These are phyloP conservation scores for Fragaria nilgerrensis DNA, from an alignment of 306 rosid genomes.

Conservation along the genomic window DNA sequence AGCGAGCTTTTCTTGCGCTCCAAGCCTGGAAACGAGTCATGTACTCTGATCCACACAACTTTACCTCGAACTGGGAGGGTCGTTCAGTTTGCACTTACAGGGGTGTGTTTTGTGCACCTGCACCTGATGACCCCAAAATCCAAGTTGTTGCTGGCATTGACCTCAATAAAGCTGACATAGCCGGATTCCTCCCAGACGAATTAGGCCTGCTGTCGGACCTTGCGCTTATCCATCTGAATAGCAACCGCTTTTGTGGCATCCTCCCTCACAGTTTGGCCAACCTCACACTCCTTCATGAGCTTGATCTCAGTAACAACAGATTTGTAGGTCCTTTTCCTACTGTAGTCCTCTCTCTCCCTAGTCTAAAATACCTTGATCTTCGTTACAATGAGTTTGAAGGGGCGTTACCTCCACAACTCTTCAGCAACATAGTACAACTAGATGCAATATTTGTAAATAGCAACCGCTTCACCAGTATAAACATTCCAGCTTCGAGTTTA, in stretches of 20 bases:
- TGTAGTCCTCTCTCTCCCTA: constrained; percentile 64
- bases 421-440: constrained; percentile 35
- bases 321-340: constrained; percentile 81
- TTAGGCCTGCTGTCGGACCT: constrained; percentile 71
- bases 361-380: constrained; percentile 56
- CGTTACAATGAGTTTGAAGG: constrained; percentile 91
- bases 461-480: constrained; percentile 59
- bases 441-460: constrained; percentile 75
- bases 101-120: constrained; percentile 64
- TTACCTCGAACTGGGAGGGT: constrained; percentile 70
- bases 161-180: constrained; percentile 70
- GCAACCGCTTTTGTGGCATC: constrained; percentile 88
- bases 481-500: constrained; percentile 34
- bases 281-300: constrained; percentile 65
- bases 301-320: constrained; percentile 84
- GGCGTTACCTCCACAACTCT: constrained; percentile 62
- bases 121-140: constrained; percentile 52
- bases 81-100: constrained; percentile 74
- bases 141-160: constrained; percentile 81
- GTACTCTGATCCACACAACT: constrained; percentile 77
- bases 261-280: constrained; percentile 55
- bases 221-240: constrained; percentile 68
- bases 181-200: constrained; percentile 77
- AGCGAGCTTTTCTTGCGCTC: constrained; percentile 66
- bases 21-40: constrained; percentile 87